Evolutionary conservation across 169 alveolate species (phyloP).

Genomic region (Ichthyophthirius multifiliis): DNA sequence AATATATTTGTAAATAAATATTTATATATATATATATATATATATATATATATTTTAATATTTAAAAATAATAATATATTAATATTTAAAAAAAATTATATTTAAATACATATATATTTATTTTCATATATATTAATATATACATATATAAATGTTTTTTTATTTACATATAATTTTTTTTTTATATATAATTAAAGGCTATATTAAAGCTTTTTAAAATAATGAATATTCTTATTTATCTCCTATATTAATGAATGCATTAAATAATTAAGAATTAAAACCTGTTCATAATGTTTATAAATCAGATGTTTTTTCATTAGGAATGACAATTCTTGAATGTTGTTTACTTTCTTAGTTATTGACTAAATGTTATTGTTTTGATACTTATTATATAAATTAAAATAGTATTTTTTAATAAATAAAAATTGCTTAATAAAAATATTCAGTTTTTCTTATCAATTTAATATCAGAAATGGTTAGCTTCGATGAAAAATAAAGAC

Average conservation of each 20-base stretch:
- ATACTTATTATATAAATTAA: background rate
- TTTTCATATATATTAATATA: too few species aligned
- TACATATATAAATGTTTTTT: too few species aligned
- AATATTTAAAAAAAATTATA: too few species aligned
- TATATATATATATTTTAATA: too few species aligned
- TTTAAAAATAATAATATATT: too few species aligned
- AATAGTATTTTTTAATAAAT: background rate
- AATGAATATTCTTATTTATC: constrained; percentile 31
- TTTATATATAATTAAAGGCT: constrained; percentile 28
- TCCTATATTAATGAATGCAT: constrained; percentile 48
- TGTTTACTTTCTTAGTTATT: background rate
- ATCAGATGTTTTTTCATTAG: constrained; percentile 55
- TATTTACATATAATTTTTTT: too few species aligned
- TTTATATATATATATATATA: too few species aligned
- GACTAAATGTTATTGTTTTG: background rate
- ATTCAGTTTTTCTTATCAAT: constrained; percentile 12
- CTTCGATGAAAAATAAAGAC: background rate
- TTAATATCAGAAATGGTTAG: background rate
- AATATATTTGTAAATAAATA: too few species aligned
- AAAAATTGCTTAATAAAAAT: background rate
- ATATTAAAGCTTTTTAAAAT: constrained; percentile 17
- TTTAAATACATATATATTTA: too few species aligned
- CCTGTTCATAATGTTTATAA: constrained; percentile 40
- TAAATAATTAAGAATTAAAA: constrained; percentile 30
- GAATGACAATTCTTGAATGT: constrained; percentile 43